Conservation (phyloP, 2,329 filamentous ascomycete genomes). For the Rhynchosporium graminicola region DNA sequence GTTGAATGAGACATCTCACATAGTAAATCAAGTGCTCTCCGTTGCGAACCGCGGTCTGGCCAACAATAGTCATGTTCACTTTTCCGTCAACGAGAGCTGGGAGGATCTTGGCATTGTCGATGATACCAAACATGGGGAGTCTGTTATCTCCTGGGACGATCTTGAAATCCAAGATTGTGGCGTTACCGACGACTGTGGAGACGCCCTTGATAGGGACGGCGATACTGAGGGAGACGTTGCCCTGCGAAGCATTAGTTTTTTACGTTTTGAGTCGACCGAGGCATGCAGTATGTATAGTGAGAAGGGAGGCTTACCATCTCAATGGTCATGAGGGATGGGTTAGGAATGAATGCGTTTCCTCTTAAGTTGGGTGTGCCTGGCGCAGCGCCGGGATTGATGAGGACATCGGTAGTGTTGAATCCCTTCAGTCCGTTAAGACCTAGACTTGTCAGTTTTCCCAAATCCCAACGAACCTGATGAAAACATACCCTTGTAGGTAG, state of each 20-base stretch:
- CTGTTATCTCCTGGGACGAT: constrained; percentile 56
- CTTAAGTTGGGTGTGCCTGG: constrained; percentile 53
- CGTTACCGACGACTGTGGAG: constrained; percentile 47
- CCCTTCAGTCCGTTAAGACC: constrained; percentile 58
- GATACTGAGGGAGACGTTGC: constrained; percentile 58
- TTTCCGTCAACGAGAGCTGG: constrained; percentile 43
- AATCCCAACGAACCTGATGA: neutral
- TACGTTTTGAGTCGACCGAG: neutral
- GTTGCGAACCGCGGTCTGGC: constrained; percentile 49
- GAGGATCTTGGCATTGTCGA: constrained; percentile 46
- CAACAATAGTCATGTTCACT: constrained; percentile 52
- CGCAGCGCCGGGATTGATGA: constrained; percentile 44
- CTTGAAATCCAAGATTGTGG: constrained; percentile 51
- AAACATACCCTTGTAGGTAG: constrained; percentile 55
- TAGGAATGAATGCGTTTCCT: constrained; percentile 57
- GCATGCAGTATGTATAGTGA: neutral
- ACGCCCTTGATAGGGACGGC: constrained; percentile 41
- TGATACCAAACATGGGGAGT: constrained; percentile 49
- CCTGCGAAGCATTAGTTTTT: constrained; percentile 38
- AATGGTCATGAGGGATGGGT: constrained; percentile 59
- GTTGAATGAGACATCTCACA: constrained; percentile 30
- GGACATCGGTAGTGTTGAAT: constrained; percentile 51
- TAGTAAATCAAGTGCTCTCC: constrained; percentile 56
- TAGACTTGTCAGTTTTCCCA: constrained; percentile 36
- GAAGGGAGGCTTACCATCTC: constrained; percentile 43